Conservation (phyloP, 2,329 filamentous ascomycete species). For the Cryphonectria radicalis region DNA sequence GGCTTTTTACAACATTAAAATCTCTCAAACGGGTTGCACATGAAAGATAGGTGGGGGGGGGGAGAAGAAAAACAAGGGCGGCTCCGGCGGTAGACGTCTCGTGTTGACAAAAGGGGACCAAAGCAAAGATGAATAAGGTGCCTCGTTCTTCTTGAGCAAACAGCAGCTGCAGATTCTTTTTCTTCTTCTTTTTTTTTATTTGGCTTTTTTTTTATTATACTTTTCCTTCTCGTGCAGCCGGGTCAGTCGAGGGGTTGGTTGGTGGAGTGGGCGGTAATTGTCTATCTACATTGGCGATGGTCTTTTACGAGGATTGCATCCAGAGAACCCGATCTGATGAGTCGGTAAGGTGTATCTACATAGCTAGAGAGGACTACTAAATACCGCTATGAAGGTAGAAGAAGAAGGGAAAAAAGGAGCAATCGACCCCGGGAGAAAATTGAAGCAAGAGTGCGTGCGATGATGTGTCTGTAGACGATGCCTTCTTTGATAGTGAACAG, state of each 20-base stretch:
- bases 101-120: neutral
- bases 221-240: neutral
- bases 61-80: neutral
- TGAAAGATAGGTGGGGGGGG: neutral
- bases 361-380: neutral
- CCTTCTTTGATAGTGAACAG: neutral
- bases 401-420: neutral
- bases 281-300: neutral
- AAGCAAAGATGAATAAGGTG: neutral
- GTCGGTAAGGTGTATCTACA: neutral
- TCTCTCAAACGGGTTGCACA: neutral
- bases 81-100: neutral
- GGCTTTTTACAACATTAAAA: neutral
- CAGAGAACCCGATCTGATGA: neutral
- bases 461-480: neutral
- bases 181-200: neutral
- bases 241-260: neutral
- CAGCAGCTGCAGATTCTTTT: neutral
- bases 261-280: neutral
- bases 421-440: neutral
- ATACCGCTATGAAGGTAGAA: neutral
- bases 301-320: neutral
- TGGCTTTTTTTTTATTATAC: neutral
- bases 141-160: neutral
- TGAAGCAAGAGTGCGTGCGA: neutral